A percentile compares a stretch with the other conserved stretches of the same genome.
Evolutionary conservation across 768 basidiomycete genomes (phyloP).

Genomic region (Lyophyllum decastes): DNA sequence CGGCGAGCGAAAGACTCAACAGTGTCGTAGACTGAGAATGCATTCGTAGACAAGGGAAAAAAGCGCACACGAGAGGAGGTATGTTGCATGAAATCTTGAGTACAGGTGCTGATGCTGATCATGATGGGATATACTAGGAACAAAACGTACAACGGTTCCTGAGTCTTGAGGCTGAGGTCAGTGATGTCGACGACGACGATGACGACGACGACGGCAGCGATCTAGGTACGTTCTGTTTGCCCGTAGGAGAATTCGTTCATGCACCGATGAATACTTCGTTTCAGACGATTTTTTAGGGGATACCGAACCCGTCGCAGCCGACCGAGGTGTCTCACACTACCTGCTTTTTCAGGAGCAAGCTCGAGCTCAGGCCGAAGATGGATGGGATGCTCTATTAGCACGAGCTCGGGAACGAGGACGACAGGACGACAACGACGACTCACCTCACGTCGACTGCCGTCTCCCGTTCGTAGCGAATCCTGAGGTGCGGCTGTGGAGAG

Average conservation of each 20-base stretch:
- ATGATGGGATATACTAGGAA: not conserved
- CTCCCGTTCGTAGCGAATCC: not conserved
- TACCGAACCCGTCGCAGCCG: not conserved
- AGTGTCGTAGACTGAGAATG: too few relatives aligned
- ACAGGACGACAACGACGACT: not conserved
- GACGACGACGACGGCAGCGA: not conserved
- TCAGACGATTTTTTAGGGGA: not conserved
- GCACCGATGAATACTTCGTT: not conserved
- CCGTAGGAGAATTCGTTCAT: not conserved
- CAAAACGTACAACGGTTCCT: not conserved
- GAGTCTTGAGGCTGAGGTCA: not conserved
- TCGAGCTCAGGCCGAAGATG: too few relatives aligned
- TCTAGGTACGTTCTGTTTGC: not conserved
- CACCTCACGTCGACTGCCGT: not conserved
- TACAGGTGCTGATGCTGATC: not conserved
- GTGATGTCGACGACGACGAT: not conserved
- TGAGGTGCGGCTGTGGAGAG: not conserved
- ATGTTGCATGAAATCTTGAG: not conserved
- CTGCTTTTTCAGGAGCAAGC: not conserved
- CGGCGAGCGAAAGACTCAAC: too few relatives aligned
- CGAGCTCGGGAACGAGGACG: not conserved
- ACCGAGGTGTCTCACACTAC: not conserved
- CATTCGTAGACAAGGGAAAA: not conserved
- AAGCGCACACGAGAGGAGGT: not conserved
- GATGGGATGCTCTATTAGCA: too few relatives aligned